Conservation (phyloP, 257 asterid species). For the Verbascum thapsus region DNA sequence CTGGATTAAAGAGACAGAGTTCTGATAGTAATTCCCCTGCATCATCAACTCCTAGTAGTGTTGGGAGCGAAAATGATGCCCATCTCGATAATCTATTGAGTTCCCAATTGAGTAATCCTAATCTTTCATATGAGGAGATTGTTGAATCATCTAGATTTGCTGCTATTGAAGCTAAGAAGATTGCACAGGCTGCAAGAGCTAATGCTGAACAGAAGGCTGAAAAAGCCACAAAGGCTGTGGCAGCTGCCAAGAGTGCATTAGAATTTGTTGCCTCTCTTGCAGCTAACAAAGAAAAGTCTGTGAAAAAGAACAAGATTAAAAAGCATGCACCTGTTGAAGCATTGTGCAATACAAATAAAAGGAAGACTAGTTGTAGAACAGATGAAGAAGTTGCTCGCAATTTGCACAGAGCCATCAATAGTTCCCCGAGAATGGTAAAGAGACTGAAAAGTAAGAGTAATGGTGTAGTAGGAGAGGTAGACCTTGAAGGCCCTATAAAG, state of each 20-base stretch:
- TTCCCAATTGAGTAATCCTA: conserved; percentile 51
- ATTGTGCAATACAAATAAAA: conserved; percentile 58
- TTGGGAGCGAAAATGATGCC: conserved; percentile 42
- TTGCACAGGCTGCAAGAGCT: conserved; percentile 79
- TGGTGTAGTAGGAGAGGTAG: conserved; percentile 37
- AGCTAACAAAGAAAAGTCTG: conserved; percentile 34
- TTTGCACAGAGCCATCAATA: conserved; percentile 63
- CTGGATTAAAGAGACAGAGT: conserved; percentile 85
- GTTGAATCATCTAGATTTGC: conserved; percentile 69
- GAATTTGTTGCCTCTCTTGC: conserved; percentile 67
- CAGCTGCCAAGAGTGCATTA: conserved; percentile 86
- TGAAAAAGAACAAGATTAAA: conserved; percentile 62
- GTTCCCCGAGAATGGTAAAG: conserved; percentile 70
- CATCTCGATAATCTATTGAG: conserved; percentile 50
- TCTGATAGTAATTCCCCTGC: conserved; percentile 63
- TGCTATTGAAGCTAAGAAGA: conserved; percentile 68
- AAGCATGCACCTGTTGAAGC: conserved; percentile 61
- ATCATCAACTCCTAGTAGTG: conserved; percentile 37
- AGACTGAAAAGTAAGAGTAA: conserved; percentile 50
- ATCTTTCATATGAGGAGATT: conserved; percentile 66
- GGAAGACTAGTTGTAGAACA: conserved; percentile 43
- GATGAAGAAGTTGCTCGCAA: conserved; percentile 77
- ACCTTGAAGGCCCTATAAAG: conserved; percentile 38
- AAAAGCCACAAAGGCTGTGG: conserved; percentile 82
- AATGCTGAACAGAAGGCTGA: conserved; percentile 88